These are phyloP conservation scores for Fusarium bulbicola DNA, from an alignment of 2,329 filamentous ascomycete species.

Conservation along the genomic window DNA sequence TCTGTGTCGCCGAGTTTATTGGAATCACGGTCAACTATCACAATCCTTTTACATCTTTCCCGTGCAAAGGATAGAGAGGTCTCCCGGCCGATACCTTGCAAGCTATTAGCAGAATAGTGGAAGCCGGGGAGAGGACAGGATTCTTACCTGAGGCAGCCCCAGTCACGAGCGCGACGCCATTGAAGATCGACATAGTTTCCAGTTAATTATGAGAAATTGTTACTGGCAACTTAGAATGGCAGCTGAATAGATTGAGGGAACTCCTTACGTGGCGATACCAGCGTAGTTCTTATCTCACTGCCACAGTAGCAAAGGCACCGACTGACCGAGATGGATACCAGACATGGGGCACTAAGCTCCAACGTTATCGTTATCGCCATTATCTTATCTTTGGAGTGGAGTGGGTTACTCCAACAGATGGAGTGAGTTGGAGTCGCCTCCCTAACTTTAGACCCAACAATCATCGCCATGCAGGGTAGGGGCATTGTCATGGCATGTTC, in stretches of 20 bases:
- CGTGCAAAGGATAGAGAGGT: conserved; percentile 9
- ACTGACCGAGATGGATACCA: not conserved
- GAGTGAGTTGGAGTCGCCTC: not conserved
- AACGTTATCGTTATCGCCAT: not conserved
- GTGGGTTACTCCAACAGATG: not conserved
- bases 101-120: not conserved
- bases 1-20: not conserved
- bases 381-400: not conserved
- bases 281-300: not conserved
- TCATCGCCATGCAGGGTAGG: not conserved
- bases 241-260: too few relatives aligned
- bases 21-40: conserved; percentile 4
- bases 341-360: not conserved
- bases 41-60: not conserved
- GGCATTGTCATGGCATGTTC: too few relatives aligned
- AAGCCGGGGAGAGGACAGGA: too few relatives aligned
- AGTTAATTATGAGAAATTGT: fast-evolving
- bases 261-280: not conserved
- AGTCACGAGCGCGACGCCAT: conserved; percentile 16
- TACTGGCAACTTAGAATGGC: fast-evolving
- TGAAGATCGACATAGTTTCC: conserved; percentile 5
- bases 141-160: conserved; percentile 12
- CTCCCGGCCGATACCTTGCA: conserved; percentile 1
- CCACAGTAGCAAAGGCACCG: not conserved
- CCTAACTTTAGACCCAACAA: not conserved